Evolutionary conservation across 2,329 filamentous ascomycete genomes (phyloP).

Genomic region (Cordyceps tenuipes): DNA sequence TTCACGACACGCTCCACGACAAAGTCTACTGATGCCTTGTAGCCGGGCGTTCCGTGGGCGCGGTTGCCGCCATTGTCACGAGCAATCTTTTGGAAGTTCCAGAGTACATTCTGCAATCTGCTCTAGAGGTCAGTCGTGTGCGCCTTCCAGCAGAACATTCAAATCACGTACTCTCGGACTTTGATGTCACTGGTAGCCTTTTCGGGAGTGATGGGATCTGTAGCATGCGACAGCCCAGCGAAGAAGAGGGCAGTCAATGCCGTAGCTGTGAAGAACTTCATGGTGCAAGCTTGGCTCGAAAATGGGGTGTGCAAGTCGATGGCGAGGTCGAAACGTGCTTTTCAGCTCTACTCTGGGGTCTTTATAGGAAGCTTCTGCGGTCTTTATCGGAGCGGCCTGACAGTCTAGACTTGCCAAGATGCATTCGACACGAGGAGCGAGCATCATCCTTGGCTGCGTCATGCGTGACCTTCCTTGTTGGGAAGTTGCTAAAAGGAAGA

Average conservation of each 20-base stretch:
- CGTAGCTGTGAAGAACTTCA: not conserved
- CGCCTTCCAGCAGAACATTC: no score
- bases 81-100: constrained; percentile 46
- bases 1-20: constrained; percentile 37
- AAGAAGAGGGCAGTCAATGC: not conserved
- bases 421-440: not conserved
- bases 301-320: not conserved
- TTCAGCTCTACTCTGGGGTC: no score
- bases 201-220: constrained; percentile 20
- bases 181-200: constrained; percentile 28
- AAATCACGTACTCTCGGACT: constrained; percentile 22
- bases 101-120: constrained; percentile 46
- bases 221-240: not conserved
- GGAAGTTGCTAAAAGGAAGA: not conserved
- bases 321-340: no score
- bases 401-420: not conserved
- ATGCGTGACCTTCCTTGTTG: not conserved
- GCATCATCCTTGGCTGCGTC: not conserved
- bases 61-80: constrained; percentile 49
- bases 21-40: constrained; percentile 49
- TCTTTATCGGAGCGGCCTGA: not conserved
- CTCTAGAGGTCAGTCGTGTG: not conserved
- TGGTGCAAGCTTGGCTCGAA: not conserved
- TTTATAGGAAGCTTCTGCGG: not conserved
- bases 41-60: constrained; percentile 52